Evolutionary conservation across 2,329 filamentous ascomycete species (phyloP), one percentile per base, ranked within the genome.

Genomic region (Colletotrichum plurivorum): DNA sequence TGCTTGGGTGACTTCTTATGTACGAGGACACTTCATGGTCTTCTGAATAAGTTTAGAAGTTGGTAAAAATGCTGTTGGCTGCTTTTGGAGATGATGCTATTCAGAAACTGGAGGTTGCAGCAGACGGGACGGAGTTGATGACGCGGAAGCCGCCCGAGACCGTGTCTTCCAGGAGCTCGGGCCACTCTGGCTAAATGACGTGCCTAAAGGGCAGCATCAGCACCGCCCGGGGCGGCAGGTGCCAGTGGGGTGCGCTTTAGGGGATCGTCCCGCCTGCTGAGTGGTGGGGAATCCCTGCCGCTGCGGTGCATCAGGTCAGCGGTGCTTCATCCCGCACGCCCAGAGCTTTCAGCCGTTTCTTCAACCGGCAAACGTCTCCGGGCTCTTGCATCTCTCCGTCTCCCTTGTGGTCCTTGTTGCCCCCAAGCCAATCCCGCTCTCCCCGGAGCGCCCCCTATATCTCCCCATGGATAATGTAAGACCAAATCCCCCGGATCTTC

Each of bases 381-480:
- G 51, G 45, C 62, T 60, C 18, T 36, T 65, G 20, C 39, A 48
- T 49, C 54, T 49, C 39, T 36, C 66, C 49, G 55, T 36, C 48
- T 41, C 55, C 55, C 56, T 53, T 41, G 56, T 57, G 62, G 51
- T 36, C 31, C 27, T 41, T 41, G 22, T 36, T 53, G 27, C 10
- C 20, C 31, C 41, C 41, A 62, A 39, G 18, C 22, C 48, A 39
- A 36, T 36, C 48, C 18, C 49, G 64, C 59, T 68, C 63, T 55
- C 10, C 12, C 12, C 27, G 54, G 64, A 67, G 64, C 58, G 20
- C 48, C 45, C 57, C 10, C 18, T 20, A 51, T n/a, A 2, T 3
- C 39, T 59, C 41, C 46, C 43, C 58, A 72, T 66, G 67, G 61
- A 71, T 69, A 71, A 73, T 72, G 76, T 74, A 75, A 75, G 53